Evolutionary conservation across 2,329 filamentous ascomycete species (phyloP).

Genomic region (Aspergillus thermomutatus): DNA sequence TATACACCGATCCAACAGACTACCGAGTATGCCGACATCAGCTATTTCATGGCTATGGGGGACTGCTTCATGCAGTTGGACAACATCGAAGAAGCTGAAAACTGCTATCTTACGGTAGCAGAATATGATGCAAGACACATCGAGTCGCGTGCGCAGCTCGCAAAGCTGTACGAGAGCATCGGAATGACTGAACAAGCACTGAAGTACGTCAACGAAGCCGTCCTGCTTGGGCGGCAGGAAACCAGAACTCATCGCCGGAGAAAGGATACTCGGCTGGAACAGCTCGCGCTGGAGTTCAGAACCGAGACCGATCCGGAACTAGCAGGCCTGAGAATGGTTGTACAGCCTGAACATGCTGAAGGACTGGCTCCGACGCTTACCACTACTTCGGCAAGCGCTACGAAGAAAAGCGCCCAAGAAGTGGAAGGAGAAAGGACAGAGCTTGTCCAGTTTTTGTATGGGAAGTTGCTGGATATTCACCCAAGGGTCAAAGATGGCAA

Average conservation of each 20-base stretch:
- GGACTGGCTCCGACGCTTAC: slow-evolving; percentile 14
- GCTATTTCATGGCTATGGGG: slow-evolving; percentile 50
- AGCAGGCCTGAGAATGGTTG: slow-evolving; percentile 15
- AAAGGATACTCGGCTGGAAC: slow-evolving; percentile 38
- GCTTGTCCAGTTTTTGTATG: slow-evolving; percentile 44
- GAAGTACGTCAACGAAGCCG: slow-evolving; percentile 71
- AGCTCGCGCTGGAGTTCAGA: slow-evolving; percentile 39
- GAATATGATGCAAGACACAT: slow-evolving; percentile 69
- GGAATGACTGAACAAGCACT: slow-evolving; percentile 73
- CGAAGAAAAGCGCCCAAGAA: slow-evolving; percentile 21
- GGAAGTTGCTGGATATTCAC: slow-evolving; percentile 47
- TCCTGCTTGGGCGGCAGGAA: slow-evolving; percentile 56
- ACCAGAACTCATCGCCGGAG: slow-evolving; percentile 27
- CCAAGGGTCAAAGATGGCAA: slow-evolving; percentile 49
- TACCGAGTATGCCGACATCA: slow-evolving; percentile 46
- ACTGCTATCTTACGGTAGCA: slow-evolving; percentile 71
- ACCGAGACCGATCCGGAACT: slow-evolving; percentile 16
- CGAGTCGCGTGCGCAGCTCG: slow-evolving; percentile 73
- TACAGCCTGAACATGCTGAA: slow-evolving; percentile 12
- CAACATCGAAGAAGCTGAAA: slow-evolving; percentile 67
- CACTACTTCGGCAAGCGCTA: slow-evolving; percentile 11
- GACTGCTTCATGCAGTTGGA: slow-evolving; percentile 65
- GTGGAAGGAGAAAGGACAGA: slow-evolving; percentile 38
- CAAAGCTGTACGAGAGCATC: slow-evolving; percentile 76
- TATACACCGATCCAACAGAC: slow-evolving; percentile 51